Evolutionary conservation across 1,284 basidiomycete species (phyloP), one percentile per base, ranked within the genome.

Genomic region (Rhodofomes roseus): DNA sequence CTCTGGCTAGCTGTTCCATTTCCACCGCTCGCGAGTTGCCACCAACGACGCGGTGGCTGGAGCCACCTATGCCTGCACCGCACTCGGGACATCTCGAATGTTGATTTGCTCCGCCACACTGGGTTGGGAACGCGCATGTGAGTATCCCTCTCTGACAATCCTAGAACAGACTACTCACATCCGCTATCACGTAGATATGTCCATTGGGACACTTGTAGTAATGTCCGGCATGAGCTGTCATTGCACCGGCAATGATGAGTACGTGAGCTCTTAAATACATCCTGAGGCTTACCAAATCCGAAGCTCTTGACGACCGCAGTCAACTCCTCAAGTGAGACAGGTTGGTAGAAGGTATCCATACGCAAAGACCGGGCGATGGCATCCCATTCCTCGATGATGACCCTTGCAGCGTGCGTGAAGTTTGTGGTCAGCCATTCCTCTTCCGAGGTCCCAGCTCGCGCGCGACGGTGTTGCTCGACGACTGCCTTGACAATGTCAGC

Each of bases 41-140:
- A 0, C 59, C 16, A 3, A 61, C 7, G 3, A 86, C 64, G 18
- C 1, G 61, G 60, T 87, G 82, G 36, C 50, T 9, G 0, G 58
- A 59, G 3, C 86, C 85, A 36, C 85, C 86, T 57, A 87, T 81
- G 0, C 56, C 52, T 5, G 73, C 81, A 14, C 76, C 74, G 63
- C 85, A 87, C 65, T 88, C 85, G 0, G 79, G 78, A 60, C 86
- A 87, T 4, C 22, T 63, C 3, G 77, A 67, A 2, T 43, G 62
- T 60, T 81, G 20, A 74, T 75, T 78, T 0, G 82, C 83, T 5
- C 82, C 83, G 48, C 84, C 82, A 57, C 84, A 84, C 82, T 86
- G 48, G 7, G 39, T 36, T 11, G 5, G n/a, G 31, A 34, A 34
- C 11, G 31, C 4, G 11, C 31, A 5, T 11, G 31, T 34, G 31